These are phyloP conservation scores for Trichocladium antarcticum DNA, from an alignment of 495 filamentous ascomycete genomes.

Conservation along the genomic window DNA sequence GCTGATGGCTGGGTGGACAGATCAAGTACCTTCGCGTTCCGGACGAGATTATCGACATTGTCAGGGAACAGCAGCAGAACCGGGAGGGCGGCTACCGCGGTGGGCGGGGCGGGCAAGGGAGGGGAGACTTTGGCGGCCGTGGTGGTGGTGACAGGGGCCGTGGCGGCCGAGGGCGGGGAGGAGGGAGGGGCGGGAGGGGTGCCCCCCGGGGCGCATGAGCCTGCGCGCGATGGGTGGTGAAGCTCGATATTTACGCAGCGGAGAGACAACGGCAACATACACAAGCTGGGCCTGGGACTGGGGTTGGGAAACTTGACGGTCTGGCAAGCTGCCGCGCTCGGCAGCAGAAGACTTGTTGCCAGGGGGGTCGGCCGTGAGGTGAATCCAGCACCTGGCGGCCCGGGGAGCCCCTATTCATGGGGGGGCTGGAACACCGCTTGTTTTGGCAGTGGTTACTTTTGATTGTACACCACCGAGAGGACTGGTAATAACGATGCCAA, in stretches of 20 bases:
- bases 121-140: slow-evolving; percentile 49
- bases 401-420: not conserved
- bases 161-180: slow-evolving; percentile 42
- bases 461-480: not conserved
- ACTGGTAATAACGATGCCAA: not conserved
- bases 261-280: not conserved
- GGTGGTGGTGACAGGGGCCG: slow-evolving; percentile 32
- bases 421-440: not conserved
- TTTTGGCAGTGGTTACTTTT: too few relatives aligned
- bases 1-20: slow-evolving; percentile 35
- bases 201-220: slow-evolving; percentile 2
- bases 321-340: not conserved
- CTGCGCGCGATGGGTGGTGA: not conserved
- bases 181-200: slow-evolving; percentile 20
- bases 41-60: slow-evolving; percentile 87
- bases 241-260: not conserved
- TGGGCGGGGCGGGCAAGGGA: slow-evolving; percentile 53
- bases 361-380: not conserved
- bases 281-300: not conserved
- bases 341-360: not conserved
- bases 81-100: slow-evolving; percentile 50
- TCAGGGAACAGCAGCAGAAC: slow-evolving; percentile 77
- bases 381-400: not conserved
- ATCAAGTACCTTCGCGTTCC: slow-evolving; percentile 97
- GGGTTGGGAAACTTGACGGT: not conserved